Evolutionary conservation across 192 early-diverging fungal genomes (phyloP).

Genomic region (Backusella circina): DNA sequence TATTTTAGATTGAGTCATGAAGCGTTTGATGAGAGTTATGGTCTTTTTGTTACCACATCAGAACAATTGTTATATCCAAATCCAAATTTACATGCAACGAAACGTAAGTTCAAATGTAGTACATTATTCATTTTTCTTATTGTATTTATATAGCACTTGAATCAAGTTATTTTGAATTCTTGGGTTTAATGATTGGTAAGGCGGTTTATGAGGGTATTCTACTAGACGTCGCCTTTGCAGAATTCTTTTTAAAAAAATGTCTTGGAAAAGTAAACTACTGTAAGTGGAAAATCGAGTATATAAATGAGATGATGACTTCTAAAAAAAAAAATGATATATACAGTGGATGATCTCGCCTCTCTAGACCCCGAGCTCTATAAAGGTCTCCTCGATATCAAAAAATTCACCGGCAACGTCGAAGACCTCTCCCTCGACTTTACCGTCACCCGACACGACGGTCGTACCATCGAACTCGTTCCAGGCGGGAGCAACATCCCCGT

Average conservation of each 20-base stretch:
- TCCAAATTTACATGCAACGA: conserved; percentile 49
- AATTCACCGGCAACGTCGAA: conserved; percentile 65
- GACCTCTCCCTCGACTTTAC: conserved; percentile 75
- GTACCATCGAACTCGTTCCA: conserved; percentile 64
- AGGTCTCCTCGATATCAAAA: conserved; percentile 69
- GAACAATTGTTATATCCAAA: conserved; percentile 75
- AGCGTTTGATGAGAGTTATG: conserved; percentile 71
- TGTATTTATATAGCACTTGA: conserved; percentile 32
- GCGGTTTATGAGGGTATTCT: conserved; percentile 85
- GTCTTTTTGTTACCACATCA: conserved; percentile 62
- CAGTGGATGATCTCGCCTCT: conserved; percentile 76
- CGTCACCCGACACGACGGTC: conserved; percentile 49
- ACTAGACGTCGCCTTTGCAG: conserved; percentile 78
- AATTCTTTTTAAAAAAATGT: conserved; percentile 78
- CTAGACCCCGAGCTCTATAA: conserved; percentile 78
- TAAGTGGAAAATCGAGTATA: conserved; percentile 35
- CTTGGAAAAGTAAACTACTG: conserved; percentile 63
- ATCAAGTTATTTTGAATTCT: conserved; percentile 65
- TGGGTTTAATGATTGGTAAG: conserved; percentile 82
- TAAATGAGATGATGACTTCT: too few species aligned
- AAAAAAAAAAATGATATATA: neutral
- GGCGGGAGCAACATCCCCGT: conserved; percentile 75
- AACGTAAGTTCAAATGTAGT: conserved; percentile 24
- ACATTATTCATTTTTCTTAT: too few species aligned
- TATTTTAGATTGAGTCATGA: conserved; percentile 52